Conservation (phyloP, 176 grass and related monocot species). For the Phyllostachys edulis region DNA sequence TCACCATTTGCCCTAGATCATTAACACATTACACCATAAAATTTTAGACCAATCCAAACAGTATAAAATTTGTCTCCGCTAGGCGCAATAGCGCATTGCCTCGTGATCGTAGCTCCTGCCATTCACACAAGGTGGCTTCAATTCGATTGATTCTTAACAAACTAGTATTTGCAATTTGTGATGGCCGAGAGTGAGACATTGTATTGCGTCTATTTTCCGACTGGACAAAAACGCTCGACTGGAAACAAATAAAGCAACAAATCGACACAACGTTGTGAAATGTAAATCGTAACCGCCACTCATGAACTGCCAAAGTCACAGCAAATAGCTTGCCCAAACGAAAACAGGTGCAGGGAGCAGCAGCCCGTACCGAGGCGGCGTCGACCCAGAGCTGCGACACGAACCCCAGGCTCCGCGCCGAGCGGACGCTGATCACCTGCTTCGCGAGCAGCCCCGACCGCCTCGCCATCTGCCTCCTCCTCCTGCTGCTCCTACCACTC, state of each 20-base stretch:
- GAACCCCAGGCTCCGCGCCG: slow-evolving; percentile 81
- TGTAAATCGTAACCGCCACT: neutral
- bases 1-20: neutral
- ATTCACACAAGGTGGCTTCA: neutral
- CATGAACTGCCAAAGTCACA: neutral
- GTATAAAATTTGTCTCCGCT: neutral
- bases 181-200: neutral
- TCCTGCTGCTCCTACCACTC: slow-evolving; percentile 31
- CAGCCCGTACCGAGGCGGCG: slow-evolving; percentile 43
- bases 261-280: neutral
- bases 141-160: neutral
- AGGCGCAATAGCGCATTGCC: neutral
- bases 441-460: slow-evolving; percentile 85
- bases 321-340: neutral
- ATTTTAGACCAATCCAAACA: neutral
- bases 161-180: neutral
- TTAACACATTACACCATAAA: neutral
- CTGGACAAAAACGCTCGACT: neutral
- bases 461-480: slow-evolving; percentile 55
- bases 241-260: neutral
- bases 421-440: slow-evolving; percentile 83
- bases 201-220: too few species aligned
- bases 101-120: neutral
- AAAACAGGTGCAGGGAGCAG: neutral
- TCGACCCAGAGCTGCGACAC: slow-evolving; percentile 97